Percentiles rank a stretch among this genome's conserved stretches.
Conservation (phyloP, 2,329 filamentous ascomycete genomes). For the Fusarium sp. region DNA sequence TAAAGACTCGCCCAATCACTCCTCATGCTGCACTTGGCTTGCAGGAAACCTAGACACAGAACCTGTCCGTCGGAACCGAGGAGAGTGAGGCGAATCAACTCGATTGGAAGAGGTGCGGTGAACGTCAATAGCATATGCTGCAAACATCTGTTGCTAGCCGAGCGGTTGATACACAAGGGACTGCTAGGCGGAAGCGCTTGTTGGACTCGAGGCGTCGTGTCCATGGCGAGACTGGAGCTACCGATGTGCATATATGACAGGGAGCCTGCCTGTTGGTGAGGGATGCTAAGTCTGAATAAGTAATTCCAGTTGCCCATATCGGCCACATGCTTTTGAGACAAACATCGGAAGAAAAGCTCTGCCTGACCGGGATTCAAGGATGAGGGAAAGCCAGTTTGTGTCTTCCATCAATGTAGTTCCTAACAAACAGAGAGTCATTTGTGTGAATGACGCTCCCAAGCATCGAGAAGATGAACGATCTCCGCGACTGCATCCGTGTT, state of each 20-base stretch:
- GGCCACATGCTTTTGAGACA: constrained; percentile 42
- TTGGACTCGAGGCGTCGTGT: constrained; percentile 29
- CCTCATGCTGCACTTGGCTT: constrained; percentile 14
- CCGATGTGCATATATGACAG: constrained; percentile 28
- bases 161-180: constrained; percentile 34
- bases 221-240: constrained; percentile 15
- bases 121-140: constrained; percentile 23
- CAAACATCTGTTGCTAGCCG: constrained; percentile 38
- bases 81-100: constrained; percentile 29
- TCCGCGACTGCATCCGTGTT: constrained; percentile 4
- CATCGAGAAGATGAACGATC: not conserved
- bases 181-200: constrained; percentile 41
- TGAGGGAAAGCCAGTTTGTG: not conserved
- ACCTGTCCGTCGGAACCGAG: constrained; percentile 19
- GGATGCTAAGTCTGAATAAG: constrained; percentile 33
- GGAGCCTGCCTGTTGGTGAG: constrained; percentile 32
- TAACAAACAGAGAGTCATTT: constrained; percentile 3
- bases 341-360: constrained; percentile 29
- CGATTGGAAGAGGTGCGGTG: constrained; percentile 27
- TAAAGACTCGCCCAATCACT: constrained; percentile 16
- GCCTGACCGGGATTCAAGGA: constrained; percentile 1
- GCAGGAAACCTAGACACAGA: constrained; percentile 18
- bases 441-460: not conserved
- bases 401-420: constrained; percentile 4
- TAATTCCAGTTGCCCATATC: constrained; percentile 30